Evolutionary conservation across 1,284 basidiomycete species (phyloP), one percentile per base, ranked within the genome.

Genomic region (Apiotrichum siamense): DNA sequence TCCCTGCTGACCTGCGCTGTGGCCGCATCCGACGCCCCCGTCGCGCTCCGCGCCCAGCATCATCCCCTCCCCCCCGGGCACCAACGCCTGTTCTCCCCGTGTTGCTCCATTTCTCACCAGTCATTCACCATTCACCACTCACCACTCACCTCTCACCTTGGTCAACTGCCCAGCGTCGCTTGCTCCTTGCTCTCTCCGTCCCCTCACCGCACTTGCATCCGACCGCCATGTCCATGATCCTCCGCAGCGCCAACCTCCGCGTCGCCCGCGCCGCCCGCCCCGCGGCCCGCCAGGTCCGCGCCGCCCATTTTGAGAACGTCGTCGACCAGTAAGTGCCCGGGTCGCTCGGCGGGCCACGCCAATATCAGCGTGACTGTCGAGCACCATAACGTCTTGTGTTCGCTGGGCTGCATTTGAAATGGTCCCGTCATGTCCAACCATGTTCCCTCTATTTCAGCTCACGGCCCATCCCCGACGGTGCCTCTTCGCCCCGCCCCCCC

Each of bases 201-300:
- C 37, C 18, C 27, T 24, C 46, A 32, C 27, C 37, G 11, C 31
- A 11, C 7, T 18, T 15, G 9, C 38, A 24, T 26, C 36, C 27
- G 21, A 29, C n/a, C 39, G 24, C 24, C 23, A 41, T 42, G 39
- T 25, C 46, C 38, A 42, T 42, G 32, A 29, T 48, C 40, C 10
- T 42, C 39, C 47, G 47, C 40, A 24, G 36, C 36, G 7, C 27
- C 38, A 11, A 33, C 23, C 46, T 40, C 38, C 38, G 38, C 38
- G 31, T 31, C 38, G 46, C 23, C n/a, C n/a, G n/a, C 31, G 44
- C 26, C n/a, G 39, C 39, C 39, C 27, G 27, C 46, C 39, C 39
- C 29, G 32, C 38, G n/a, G 17, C 25, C 31, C 47, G 39, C 23
- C 47, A 48, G 39, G 47, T 25, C 32, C 47, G 47, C 40, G 20